A percentile compares a stretch with the other conserved stretches of the same genome.
Evolutionary conservation across 148 eudicot genomes (phyloP).

Genomic region (Linanthus parryae): DNA sequence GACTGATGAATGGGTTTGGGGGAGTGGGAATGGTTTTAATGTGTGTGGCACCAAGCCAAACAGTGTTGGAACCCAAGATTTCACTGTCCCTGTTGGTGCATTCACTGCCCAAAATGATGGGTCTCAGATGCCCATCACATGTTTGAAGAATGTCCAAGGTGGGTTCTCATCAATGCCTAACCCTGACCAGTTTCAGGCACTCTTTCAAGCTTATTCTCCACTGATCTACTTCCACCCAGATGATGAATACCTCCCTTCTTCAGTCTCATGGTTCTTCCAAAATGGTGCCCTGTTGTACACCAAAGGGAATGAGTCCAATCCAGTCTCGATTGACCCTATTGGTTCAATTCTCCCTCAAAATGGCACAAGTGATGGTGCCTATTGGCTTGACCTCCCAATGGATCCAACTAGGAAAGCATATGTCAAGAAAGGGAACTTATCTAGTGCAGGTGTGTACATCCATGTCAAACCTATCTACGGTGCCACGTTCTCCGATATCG

Average conservation of each 20-base stretch:
- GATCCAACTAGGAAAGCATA: constrained; percentile 4
- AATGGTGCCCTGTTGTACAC: constrained; percentile 17
- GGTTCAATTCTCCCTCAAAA: constrained; percentile 27
- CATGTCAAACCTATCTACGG: constrained; percentile 26
- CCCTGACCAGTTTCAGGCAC: constrained; percentile 16
- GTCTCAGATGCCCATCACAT: neutral
- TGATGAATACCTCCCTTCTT: constrained; percentile 23
- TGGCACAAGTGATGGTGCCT: constrained; percentile 21
- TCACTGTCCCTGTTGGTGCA: constrained; percentile 7
- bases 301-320: constrained; percentile 19
- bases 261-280: constrained; percentile 23
- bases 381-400: constrained; percentile 22
- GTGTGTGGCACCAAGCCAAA: constrained; percentile 9
- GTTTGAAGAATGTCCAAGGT: constrained; percentile 15
- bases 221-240: constrained; percentile 24
- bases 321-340: constrained; percentile 5
- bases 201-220: constrained; percentile 22
- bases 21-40: constrained; percentile 10
- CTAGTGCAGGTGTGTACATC: constrained; percentile 14
- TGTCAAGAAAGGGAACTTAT: constrained; percentile 22
- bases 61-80: constrained; percentile 8
- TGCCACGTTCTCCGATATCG: constrained; percentile 21
- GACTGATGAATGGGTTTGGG: constrained; percentile 23
- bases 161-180: constrained; percentile 22
- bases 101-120: constrained; percentile 16